These are phyloP conservation scores for Trypanosoma vivax DNA, from an alignment of 208 protist species.

Conservation along the genomic window DNA sequence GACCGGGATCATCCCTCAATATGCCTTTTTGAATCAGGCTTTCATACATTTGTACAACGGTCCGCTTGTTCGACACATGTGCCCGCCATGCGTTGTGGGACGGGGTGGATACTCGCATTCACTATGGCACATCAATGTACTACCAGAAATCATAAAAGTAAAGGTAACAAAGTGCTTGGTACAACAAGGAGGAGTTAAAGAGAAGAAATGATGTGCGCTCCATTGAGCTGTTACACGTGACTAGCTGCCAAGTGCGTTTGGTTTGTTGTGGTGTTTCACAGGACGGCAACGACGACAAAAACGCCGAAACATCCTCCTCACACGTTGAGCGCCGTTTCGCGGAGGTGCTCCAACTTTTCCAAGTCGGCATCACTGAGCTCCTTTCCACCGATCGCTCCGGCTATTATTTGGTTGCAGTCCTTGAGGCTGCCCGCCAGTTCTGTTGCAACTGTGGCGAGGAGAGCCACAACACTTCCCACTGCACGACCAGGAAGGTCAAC, in stretches of 20 bases:
- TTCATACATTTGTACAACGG: constrained; percentile 60
- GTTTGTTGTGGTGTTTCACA: too few relatives aligned
- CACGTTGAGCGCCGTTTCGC: constrained; percentile 1
- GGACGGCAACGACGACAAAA: too few relatives aligned
- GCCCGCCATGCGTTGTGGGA: constrained; percentile 37
- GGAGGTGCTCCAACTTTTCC: constrained; percentile 33
- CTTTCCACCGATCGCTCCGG: constrained; percentile 24
- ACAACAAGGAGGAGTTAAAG: too few relatives aligned
- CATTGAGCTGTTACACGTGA: too few relatives aligned
- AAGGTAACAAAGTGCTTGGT: neutral
- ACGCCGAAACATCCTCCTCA: neutral
- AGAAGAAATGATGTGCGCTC: too few relatives aligned
- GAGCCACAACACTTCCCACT: constrained; percentile 43
- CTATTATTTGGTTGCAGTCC: constrained; percentile 30
- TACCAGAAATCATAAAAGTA: constrained; percentile 3
- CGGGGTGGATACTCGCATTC: constrained; percentile 11
- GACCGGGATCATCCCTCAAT: constrained; percentile 35
- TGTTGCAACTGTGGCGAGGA: constrained; percentile 22
- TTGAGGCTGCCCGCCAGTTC: constrained; percentile 22
- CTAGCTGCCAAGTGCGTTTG: too few relatives aligned
- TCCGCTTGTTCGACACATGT: constrained; percentile 40
- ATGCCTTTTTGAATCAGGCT: constrained; percentile 59
- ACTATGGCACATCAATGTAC: neutral
- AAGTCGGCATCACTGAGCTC: constrained; percentile 13
- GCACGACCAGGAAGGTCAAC: constrained; percentile 54